Conservation (phyloP, 768 basidiomycete genomes). For the Leccinum ochraceum region DNA sequence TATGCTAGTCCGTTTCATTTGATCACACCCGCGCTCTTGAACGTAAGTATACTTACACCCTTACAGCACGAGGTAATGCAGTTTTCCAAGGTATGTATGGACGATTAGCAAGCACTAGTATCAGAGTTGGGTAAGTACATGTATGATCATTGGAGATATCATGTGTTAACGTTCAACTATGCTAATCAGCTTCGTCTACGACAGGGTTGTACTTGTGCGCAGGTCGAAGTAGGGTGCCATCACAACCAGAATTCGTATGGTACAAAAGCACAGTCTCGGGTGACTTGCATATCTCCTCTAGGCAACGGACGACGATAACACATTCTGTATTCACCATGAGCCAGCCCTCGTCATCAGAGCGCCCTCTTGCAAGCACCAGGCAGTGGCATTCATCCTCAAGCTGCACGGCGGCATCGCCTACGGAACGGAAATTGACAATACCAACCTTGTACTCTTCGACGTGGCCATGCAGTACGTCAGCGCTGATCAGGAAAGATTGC, state of each 20-base stretch:
- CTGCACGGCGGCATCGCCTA: neutral
- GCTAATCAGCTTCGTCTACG: slow-evolving; percentile 3
- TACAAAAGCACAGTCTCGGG: slow-evolving; percentile 9
- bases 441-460: slow-evolving; percentile 11
- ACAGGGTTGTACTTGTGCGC: slow-evolving; percentile 7
- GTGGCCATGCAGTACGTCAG: slow-evolving; percentile 3
- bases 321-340: slow-evolving; percentile 19
- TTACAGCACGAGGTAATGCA: neutral
- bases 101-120: neutral
- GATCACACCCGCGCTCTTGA: too few relatives aligned
- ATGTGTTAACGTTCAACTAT: neutral
- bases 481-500: slow-evolving; percentile 10
- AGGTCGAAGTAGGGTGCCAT: neutral
- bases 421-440: slow-evolving; percentile 10
- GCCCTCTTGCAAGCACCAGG: slow-evolving; percentile 8
- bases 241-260: slow-evolving; percentile 4
- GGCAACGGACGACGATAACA: slow-evolving; percentile 13
- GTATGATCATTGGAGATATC: neutral
- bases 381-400: slow-evolving; percentile 13
- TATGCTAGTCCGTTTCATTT: too few relatives aligned
- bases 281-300: slow-evolving; percentile 4
- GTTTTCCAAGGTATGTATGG: neutral
- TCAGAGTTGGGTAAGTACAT: neutral
- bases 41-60: too few relatives aligned
- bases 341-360: slow-evolving; percentile 14